phyloP scores from a whole-genome alignment of 2,329 filamentous ascomycete genomes.

The Diplodia mutila region DNA sequence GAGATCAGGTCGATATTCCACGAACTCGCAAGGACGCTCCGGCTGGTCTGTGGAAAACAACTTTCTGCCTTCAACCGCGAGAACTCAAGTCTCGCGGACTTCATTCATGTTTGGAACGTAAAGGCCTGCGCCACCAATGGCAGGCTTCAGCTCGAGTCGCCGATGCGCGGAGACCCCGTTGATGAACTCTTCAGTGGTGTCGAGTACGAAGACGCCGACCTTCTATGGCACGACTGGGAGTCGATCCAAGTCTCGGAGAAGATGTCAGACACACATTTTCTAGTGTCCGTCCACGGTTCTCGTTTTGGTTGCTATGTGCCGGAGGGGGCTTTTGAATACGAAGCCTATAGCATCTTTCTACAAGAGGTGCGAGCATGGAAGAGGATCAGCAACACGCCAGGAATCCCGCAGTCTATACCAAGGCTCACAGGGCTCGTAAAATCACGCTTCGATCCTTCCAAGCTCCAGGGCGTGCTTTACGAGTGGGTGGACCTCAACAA shows the following conservation, averaged over 20 bases:
- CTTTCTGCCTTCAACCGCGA: neutral
- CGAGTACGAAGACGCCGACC: neutral
- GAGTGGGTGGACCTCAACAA: neutral
- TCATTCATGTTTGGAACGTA: neutral
- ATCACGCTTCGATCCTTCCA: neutral
- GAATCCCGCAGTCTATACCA: neutral
- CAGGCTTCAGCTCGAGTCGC: neutral
- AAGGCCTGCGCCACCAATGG: neutral
- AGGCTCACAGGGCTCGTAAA: neutral
- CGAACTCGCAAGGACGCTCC: neutral
- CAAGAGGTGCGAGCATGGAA: constrained; percentile 1
- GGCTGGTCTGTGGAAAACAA: neutral
- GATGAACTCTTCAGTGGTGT: constrained; percentile 1
- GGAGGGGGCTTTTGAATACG: neutral
- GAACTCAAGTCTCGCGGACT: neutral
- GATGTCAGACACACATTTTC: constrained; percentile 1
- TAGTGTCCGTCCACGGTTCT: neutral
- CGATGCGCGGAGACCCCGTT: neutral
- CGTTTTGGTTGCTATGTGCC: neutral
- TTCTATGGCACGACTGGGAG: neutral
- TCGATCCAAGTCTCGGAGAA: neutral
- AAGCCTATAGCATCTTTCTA: neutral
- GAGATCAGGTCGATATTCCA: neutral
- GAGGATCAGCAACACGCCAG: neutral
- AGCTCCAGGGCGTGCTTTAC: neutral